phyloP scores from a whole-genome alignment of 257 asterid species.

The Leptodermis oblonga region DNA sequence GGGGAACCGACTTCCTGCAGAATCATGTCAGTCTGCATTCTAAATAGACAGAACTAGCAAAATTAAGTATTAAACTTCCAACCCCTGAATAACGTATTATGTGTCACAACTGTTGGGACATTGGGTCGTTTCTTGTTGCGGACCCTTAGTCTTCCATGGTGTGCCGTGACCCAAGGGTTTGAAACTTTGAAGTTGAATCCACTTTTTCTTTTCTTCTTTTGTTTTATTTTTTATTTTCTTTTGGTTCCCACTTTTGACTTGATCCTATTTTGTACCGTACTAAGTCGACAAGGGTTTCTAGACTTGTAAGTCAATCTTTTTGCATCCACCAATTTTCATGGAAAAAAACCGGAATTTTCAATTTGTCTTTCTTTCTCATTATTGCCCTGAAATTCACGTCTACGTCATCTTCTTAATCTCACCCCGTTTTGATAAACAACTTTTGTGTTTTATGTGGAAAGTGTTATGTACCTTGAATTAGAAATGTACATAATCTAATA shows the following conservation, averaged over 20 bases:
- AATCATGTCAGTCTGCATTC: too few relatives aligned
- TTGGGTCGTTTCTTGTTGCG: background rate
- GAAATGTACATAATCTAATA: too few relatives aligned
- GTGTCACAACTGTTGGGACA: too few relatives aligned
- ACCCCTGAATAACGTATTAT: too few relatives aligned
- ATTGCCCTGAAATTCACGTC: background rate
- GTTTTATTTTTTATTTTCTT: background rate
- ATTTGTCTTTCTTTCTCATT: too few relatives aligned
- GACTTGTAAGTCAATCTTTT: constrained; percentile 13
- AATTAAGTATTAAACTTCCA: too few relatives aligned
- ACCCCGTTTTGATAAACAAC: background rate
- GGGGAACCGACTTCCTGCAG: too few relatives aligned
- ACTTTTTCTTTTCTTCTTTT: background rate
- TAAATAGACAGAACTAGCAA: too few relatives aligned
- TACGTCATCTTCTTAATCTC: background rate
- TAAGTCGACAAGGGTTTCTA: background rate
- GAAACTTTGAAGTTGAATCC: background rate
- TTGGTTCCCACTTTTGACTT: constrained; percentile 1
- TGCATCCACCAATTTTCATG: background rate
- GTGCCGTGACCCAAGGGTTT: constrained; percentile 30
- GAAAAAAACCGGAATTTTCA: too few relatives aligned
- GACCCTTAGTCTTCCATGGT: constrained; percentile 28
- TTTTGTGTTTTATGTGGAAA: constrained; percentile 2
- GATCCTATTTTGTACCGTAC: background rate
- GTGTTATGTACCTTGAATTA: too few relatives aligned